phyloP scores from a whole-genome alignment of 2,329 filamentous ascomycete genomes.

The Trichoderma koningiopsis region DNA sequence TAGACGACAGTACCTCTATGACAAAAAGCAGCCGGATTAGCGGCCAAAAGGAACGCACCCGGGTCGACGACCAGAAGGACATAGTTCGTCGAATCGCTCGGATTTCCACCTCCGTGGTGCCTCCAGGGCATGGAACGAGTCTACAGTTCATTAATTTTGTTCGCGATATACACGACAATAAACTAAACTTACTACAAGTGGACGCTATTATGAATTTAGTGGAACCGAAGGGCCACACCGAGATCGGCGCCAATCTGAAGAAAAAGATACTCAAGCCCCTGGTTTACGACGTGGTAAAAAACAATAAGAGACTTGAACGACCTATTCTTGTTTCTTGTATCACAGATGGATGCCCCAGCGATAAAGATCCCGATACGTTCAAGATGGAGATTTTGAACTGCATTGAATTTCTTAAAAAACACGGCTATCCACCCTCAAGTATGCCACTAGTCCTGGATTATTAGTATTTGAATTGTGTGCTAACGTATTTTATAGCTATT shows the following conservation, averaged over 20 bases:
- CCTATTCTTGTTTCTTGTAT: constrained; percentile 23
- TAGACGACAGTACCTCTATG: constrained; percentile 25
- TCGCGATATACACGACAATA: not conserved
- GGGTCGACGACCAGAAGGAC: constrained; percentile 2
- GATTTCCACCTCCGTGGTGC: constrained; percentile 16
- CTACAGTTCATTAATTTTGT: constrained; percentile 19
- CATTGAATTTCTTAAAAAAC: not conserved
- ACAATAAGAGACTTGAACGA: not conserved
- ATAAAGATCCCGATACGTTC: not conserved
- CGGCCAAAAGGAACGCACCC: constrained; percentile 1
- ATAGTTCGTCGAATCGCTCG: constrained; percentile 6
- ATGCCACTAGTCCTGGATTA: not conserved
- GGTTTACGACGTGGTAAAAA: constrained; percentile 7
- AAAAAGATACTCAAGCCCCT: constrained; percentile 21
- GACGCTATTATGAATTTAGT: not conserved
- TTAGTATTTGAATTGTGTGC: not conserved
- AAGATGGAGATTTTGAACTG: constrained; percentile 7
- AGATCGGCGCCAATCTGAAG: constrained; percentile 13
- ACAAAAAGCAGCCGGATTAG: not conserved
- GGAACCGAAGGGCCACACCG: not conserved
- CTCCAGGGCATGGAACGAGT: not conserved
- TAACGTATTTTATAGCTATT: not conserved
- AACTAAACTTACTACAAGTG: not conserved
- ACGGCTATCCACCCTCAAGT: not conserved
- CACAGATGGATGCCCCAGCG: constrained; percentile 14